Base-by-base conservation (phyloP, 768 basidiomycete genomes). In the Porpolomopsis calyptriformis region DNA sequence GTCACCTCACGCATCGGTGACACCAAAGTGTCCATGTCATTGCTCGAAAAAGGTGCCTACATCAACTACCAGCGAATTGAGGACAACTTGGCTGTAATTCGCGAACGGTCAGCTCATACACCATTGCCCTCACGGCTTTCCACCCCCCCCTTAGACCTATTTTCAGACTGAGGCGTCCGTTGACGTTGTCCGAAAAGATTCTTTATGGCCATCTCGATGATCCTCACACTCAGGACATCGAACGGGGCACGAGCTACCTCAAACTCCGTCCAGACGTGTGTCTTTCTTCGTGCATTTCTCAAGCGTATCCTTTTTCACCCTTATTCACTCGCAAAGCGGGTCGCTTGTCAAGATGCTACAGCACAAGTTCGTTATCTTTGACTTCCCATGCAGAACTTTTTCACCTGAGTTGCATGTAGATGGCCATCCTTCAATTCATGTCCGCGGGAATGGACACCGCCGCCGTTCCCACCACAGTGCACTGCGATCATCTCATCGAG, bases 391-490 rank as follows among this genome's bases (percentile, higher is more conserved):
- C 58, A 58, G 24, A n/a, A 4, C 19, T 65, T 46, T 34, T 35
- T 46, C 5, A 43, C 8, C 23, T 10, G 11, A 12, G 23, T 20
- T 19, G 23, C 10, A 61, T 47, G 0, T 64, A 98, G 89, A 99
- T 99, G 96, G 96, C 96, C 16, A 78, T 99, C 47, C 77, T 99
- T 54, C 96, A 99, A 75, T 99, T 99, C 79, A 99, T 99, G 96
- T 97, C 96, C 43, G 92, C 96, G 14, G 94, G 94, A 52, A 92
- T 99, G 78, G 89, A 89, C 62, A 94, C 91, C 38, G 90, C 89
- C 33, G 94, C 94, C 38, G 93, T 97, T 52, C 94, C 94, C 26
- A 94, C 94, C 53, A 94, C 96, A 52, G 96, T 99, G 37, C 94
- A 99, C 74, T 97, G 93, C 62, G 94, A 99, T 70, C 94, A 99